These are phyloP conservation scores for Quercus alba DNA, from an alignment of 306 rosid species.

Conservation along the genomic window DNA sequence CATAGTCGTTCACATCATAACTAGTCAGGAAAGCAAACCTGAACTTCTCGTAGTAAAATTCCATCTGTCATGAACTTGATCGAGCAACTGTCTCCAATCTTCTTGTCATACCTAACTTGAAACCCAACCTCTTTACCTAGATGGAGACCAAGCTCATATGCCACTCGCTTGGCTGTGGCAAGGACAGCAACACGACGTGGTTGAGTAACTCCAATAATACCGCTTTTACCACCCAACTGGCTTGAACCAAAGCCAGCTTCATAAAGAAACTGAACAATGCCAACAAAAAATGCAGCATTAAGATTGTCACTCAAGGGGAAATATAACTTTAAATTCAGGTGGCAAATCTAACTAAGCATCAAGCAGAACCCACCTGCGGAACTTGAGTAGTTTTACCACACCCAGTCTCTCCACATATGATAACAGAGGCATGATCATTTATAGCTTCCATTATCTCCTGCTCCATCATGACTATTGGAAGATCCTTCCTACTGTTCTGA, in stretches of 20 bases:
- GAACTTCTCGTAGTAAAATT: conserved; percentile 88
- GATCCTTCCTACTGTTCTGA: conserved; percentile 73
- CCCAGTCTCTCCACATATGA: conserved; percentile 96
- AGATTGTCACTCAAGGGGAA: not conserved
- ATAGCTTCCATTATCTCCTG: conserved; percentile 98
- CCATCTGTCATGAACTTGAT: conserved; percentile 98
- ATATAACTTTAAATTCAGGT: not conserved
- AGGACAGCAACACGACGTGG: conserved; percentile 97
- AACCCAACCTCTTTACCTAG: conserved; percentile 86
- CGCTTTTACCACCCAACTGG: conserved; percentile 37
- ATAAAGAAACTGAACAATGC: conserved; percentile 60
- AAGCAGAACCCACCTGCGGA: conserved; percentile 67
- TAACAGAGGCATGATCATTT: conserved; percentile 63
- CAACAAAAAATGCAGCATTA: conserved; percentile 3
- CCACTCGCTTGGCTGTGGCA: conserved; percentile 90
- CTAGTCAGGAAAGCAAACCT: conserved; percentile 44
- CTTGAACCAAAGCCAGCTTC: conserved; percentile 91
- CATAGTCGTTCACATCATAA: not conserved
- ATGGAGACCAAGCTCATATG: conserved; percentile 75
- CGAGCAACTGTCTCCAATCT: conserved; percentile 70
- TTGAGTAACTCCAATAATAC: conserved; percentile 89
- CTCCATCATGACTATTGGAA: conserved; percentile 97
- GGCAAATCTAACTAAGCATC: conserved; percentile 9
- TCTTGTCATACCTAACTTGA: conserved; percentile 94
- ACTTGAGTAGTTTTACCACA: conserved; percentile 99